These are phyloP conservation scores for Candida coquimbonensis DNA, from an alignment of 805 yeast species.

Conservation along the genomic window DNA sequence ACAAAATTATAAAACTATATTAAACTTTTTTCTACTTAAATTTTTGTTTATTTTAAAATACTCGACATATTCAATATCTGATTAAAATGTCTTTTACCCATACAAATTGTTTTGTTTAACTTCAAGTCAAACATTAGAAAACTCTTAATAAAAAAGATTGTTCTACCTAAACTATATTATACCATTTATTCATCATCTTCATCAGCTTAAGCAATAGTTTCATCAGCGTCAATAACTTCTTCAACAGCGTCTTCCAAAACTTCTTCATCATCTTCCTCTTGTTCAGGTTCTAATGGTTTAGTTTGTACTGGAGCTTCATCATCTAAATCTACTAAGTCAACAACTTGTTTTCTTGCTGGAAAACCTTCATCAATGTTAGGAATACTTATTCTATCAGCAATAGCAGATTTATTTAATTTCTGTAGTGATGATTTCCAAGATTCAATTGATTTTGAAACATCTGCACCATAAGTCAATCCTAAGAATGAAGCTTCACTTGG, in stretches of 20 bases:
- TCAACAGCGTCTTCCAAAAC: neutral
- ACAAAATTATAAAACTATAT: no score
- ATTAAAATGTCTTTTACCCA: no score
- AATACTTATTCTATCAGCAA: constrained; percentile 55
- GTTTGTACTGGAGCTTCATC: constrained; percentile 25
- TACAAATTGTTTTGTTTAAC: neutral
- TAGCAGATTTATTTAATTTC: constrained; percentile 42
- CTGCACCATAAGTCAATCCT: constrained; percentile 56
- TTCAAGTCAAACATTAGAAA: neutral
- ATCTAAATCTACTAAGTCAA: constrained; percentile 35
- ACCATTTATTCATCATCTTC: constrained; percentile 1
- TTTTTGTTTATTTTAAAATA: no score
- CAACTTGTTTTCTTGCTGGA: constrained; percentile 22
- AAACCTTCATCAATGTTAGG: constrained; percentile 32
- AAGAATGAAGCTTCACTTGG: constrained; percentile 81
- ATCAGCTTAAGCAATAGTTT: no score
- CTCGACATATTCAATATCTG: no score
- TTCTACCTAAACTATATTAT: neutral
- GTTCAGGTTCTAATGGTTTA: constrained; percentile 11
- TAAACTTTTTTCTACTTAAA: neutral
- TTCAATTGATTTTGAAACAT: constrained; percentile 40
- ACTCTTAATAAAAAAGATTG: neutral
- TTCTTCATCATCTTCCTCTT: constrained; percentile 1
- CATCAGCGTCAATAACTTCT: no score
- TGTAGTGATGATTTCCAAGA: constrained; percentile 62